Evolutionary conservation across 345 rosid species (phyloP).

Genomic region (Aquilaria yunnanensis): DNA sequence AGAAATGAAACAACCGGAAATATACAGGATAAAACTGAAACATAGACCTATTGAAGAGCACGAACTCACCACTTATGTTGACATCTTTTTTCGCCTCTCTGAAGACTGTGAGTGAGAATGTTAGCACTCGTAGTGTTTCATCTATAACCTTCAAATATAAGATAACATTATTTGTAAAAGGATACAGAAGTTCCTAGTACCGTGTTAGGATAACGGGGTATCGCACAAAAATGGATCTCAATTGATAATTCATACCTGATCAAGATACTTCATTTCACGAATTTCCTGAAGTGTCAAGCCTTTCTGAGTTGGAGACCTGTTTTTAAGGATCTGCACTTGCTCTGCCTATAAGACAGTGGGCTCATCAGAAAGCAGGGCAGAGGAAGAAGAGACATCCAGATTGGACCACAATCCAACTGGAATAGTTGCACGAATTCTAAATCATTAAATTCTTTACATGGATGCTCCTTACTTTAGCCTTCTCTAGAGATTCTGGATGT

Average conservation of each 20-base stretch:
- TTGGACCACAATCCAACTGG: not conserved
- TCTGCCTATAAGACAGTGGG: constrained; percentile 40
- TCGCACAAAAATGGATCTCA: too few relatives aligned
- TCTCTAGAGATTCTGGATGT: constrained; percentile 51
- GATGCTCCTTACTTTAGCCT: constrained; percentile 47
- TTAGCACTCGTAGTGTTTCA: constrained; percentile 70
- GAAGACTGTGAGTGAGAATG: constrained; percentile 73
- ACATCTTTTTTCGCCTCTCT: constrained; percentile 66
- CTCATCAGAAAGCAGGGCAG: constrained; percentile 3
- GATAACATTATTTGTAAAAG: not conserved
- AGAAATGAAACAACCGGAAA: too few relatives aligned
- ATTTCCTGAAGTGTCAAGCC: constrained; percentile 57
- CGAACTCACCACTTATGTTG: constrained; percentile 43
- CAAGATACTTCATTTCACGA: constrained; percentile 69
- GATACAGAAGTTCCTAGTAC: not conserved
- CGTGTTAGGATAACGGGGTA: not conserved
- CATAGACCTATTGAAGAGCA: not conserved
- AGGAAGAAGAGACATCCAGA: not conserved
- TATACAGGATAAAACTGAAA: too few relatives aligned
- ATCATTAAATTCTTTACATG: not conserved
- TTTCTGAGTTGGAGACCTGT: constrained; percentile 36
- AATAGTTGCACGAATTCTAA: not conserved
- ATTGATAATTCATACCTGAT: constrained; percentile 33
- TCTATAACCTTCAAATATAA: constrained; percentile 51
- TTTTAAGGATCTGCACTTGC: constrained; percentile 50